A percentile compares a stretch with the other conserved stretches of the same genome.
These are phyloP conservation scores for Globisporangium abappressorium DNA, from an alignment of 352 stramenopile species.

Conservation along the genomic window DNA sequence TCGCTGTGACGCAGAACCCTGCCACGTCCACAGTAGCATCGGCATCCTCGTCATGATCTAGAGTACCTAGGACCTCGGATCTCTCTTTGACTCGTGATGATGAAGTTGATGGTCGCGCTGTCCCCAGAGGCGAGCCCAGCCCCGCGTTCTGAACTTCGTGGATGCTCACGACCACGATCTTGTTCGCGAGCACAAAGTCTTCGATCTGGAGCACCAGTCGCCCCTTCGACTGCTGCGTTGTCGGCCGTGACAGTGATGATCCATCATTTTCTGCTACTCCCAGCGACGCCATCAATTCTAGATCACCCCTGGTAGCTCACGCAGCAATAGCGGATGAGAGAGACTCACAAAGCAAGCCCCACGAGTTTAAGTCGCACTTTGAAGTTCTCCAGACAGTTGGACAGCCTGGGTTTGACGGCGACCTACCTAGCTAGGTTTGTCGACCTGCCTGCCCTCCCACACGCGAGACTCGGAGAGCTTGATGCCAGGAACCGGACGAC, in stretches of 20 bases:
- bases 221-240: constrained; percentile 14
- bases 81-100: neutral
- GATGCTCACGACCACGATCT: constrained; percentile 33
- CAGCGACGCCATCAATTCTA: constrained; percentile 13
- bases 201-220: constrained; percentile 34
- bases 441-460: neutral
- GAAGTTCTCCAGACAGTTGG: neutral
- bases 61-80: neutral
- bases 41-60: neutral
- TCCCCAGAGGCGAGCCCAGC: constrained; percentile 4
- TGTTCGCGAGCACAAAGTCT: constrained; percentile 31
- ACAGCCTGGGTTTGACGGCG: neutral
- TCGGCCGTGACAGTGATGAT: neutral
- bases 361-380: too few relatives aligned
- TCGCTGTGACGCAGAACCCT: constrained; percentile 50
- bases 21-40: neutral
- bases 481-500: neutral
- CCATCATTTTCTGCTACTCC: neutral
- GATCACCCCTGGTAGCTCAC: neutral
- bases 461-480: neutral
- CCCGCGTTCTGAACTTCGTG: constrained; percentile 28
- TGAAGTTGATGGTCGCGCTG: constrained; percentile 1
- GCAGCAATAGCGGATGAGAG: too few relatives aligned
- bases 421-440: neutral
- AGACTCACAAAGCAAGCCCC: too few relatives aligned